phyloP scores from a whole-genome alignment of 257 asterid species.

The Solanum etuberosum region DNA sequence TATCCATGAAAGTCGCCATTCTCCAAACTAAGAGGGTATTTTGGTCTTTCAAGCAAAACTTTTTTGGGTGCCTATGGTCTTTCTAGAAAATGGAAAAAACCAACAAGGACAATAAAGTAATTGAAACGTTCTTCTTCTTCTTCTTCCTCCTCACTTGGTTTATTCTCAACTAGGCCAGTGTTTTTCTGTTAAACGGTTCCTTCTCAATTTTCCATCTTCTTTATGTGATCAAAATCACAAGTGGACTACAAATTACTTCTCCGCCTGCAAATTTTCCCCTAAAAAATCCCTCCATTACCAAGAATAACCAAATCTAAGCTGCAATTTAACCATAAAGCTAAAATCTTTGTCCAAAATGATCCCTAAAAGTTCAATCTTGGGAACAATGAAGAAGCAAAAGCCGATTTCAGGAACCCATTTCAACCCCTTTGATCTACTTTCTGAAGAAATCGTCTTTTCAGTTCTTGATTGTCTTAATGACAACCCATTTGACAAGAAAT shows the following conservation, averaged over 20 bases:
- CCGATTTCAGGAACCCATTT: conserved; percentile 10
- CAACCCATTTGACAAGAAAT: conserved; percentile 60
- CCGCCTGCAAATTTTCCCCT: background rate
- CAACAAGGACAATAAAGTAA: conserved; percentile 26
- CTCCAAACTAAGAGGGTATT: background rate
- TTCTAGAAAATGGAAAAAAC: background rate
- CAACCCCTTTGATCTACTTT: conserved; percentile 56
- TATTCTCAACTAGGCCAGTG: conserved; percentile 11
- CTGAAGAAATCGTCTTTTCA: conserved; percentile 56
- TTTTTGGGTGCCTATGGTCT: background rate
- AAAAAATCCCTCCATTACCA: background rate
- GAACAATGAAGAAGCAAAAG: conserved; percentile 54
- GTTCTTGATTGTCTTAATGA: conserved; percentile 59
- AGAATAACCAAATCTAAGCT: background rate
- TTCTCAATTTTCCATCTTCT: conserved; percentile 7
- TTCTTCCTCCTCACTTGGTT: conserved; percentile 16
- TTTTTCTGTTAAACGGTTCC: conserved; percentile 42
- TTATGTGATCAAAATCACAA: background rate
- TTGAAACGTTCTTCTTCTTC: background rate
- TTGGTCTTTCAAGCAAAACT: background rate
- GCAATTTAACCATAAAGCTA: background rate
- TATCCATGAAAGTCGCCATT: background rate
- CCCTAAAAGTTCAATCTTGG: conserved; percentile 3
- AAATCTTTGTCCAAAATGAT: background rate
- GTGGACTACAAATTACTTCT: background rate